phyloP scores from a whole-genome alignment of 345 rosid genomes.

The Pseudoturritis turrita region DNA sequence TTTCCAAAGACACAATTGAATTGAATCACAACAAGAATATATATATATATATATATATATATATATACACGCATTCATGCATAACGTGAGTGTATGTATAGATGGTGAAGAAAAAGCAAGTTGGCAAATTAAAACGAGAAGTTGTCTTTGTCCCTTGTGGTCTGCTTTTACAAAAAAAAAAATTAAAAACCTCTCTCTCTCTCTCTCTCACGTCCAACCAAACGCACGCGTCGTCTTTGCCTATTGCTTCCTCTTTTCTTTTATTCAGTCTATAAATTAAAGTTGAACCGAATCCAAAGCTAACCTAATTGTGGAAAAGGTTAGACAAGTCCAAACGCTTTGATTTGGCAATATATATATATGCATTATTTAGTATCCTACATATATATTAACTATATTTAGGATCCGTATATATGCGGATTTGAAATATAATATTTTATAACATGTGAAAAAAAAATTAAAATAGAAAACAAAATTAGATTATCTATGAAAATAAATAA shows the following conservation, averaged over 20 bases:
- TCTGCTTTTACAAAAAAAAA: background rate
- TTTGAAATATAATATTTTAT: too few species aligned
- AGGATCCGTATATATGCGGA: too few species aligned
- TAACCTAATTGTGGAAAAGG: background rate
- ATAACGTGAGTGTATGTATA: background rate
- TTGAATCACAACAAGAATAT: too few species aligned
- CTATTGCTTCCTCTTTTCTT: background rate
- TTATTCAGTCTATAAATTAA: background rate
- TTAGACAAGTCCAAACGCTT: background rate
- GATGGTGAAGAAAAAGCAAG: slow-evolving; percentile 3
- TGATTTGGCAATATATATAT: background rate
- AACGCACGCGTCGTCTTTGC: slow-evolving; percentile 19
- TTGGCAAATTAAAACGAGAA: slow-evolving; percentile 8
- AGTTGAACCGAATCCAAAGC: slow-evolving; percentile 24
- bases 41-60: too few species aligned
- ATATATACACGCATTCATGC: too few species aligned
- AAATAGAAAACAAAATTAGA: too few species aligned
- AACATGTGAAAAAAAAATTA: too few species aligned
- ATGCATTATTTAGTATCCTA: background rate
- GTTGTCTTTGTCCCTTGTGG: slow-evolving; percentile 19
- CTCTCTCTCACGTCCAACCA: slow-evolving; percentile 24
- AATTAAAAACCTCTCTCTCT: background rate
- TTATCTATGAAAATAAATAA: too few species aligned
- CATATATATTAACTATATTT: too few species aligned
- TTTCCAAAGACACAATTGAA: slow-evolving; percentile 20